These are phyloP conservation scores for Kokia cookei DNA, from an alignment of 441 rosid genomes.

Conservation along the genomic window DNA sequence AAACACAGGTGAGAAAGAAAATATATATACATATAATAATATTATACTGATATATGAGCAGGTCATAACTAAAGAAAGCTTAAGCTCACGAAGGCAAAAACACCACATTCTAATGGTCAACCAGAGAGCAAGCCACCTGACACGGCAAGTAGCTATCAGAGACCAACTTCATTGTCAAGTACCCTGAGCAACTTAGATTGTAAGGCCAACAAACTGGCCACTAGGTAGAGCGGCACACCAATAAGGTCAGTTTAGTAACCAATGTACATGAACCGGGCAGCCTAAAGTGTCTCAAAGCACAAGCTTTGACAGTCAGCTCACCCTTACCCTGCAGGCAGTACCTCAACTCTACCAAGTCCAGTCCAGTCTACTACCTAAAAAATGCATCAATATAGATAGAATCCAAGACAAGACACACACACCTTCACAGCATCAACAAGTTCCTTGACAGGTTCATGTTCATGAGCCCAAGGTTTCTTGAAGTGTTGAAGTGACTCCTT, in stretches of 20 bases:
- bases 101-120: too few species aligned
- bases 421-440: conserved; percentile 83
- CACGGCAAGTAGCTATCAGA: too few species aligned
- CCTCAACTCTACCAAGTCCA: background rate
- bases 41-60: background rate
- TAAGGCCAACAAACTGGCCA: too few species aligned
- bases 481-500: conserved; percentile 89
- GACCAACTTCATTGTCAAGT: background rate
- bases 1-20: conserved; percentile 4
- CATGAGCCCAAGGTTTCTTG: conserved; percentile 95
- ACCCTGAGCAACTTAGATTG: background rate
- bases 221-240: too few species aligned
- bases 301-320: background rate
- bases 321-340: background rate
- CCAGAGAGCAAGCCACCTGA: too few species aligned
- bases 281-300: background rate
- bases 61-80: background rate
- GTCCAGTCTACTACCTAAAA: background rate
- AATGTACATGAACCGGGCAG: background rate
- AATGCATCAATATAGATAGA: too few species aligned
- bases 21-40: background rate
- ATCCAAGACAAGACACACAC: background rate
- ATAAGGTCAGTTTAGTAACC: too few species aligned
- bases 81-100: background rate
- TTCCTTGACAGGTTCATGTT: conserved; percentile 58